Evolutionary conservation across 106 monocot species (phyloP), one percentile per base, ranked within the genome.

Genomic region (Dendrobium huoshanense): DNA sequence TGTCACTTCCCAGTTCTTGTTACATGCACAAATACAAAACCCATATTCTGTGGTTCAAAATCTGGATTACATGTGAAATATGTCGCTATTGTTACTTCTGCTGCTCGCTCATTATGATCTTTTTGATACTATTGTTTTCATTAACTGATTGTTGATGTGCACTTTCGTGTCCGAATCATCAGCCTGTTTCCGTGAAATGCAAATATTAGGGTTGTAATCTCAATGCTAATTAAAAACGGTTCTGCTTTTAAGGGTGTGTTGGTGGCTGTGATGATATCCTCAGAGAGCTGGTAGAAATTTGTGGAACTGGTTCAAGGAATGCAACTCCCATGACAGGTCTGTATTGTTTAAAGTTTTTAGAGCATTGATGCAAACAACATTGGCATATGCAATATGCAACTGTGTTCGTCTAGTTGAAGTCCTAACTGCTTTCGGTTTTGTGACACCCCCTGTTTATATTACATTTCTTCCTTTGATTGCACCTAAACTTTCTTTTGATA

Each of bases 181-280:
- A 13, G 16, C 13, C 10, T 51, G 15, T 51, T 51, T 16, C 3
- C 3, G 13, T 51, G 51, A 51, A 51, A 13, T 51, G 51, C 51
- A 51, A 51, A 51, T 13, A 51, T 15, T 51, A 51, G 51, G 51
- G 13, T 11, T 51, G 9, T 15, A 51, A 51, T 51, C 51, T 1
- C 15, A 51, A 13, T 56, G 65, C 78, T 61, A 22, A 61, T 10
- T 61, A 22, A 61, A 61, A 22, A 61, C 61, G 7, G 19, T 61
- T 61, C 0, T 22, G 6, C 4, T 22, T 80, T 40, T 37, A 55
- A 94, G 94, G 94, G 75, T 96, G 96, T 72, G 55, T 93, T 91
- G 93, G 96, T 81, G 96, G 96, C 40, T 96, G 96, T 83, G 96
- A 96, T 81, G 75, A 54, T 41, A 84, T 84, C 80, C 88, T 96